phyloP scores from a whole-genome alignment of 2,329 filamentous ascomycete genomes.

The Diaporthe capsici region DNA sequence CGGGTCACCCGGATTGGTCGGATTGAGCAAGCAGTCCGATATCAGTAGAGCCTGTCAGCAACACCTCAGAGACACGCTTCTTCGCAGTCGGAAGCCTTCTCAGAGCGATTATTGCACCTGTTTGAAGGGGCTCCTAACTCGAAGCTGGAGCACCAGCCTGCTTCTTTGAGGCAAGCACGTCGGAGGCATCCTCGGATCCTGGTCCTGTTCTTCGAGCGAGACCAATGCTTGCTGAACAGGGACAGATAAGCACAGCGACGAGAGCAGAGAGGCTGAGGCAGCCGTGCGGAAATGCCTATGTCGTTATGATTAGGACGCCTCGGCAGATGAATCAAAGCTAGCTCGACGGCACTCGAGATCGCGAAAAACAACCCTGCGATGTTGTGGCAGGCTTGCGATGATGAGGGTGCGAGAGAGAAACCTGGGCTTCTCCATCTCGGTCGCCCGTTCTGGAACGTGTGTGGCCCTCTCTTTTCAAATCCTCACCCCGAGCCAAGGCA shows the following conservation, averaged over 20 bases:
- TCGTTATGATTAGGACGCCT: too few relatives aligned
- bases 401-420: neutral
- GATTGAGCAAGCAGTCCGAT: slow-evolving; percentile 5
- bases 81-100: too few relatives aligned
- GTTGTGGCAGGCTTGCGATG: neutral
- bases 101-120: neutral
- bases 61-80: neutral
- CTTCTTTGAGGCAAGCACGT: neutral
- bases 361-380: neutral
- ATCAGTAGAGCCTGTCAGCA: neutral
- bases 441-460: neutral
- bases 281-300: neutral
- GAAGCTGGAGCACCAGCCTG: too few relatives aligned
- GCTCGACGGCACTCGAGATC: neutral
- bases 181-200: too few relatives aligned
- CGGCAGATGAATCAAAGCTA: too few relatives aligned
- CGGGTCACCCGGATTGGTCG: neutral
- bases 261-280: neutral
- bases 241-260: neutral
- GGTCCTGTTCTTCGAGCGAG: neutral
- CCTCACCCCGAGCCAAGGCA: neutral
- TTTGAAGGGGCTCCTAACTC: neutral
- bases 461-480: neutral
- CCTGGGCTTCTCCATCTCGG: slow-evolving; percentile 7
- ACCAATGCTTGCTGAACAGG: too few relatives aligned